Conservation (phyloP, 352 stramenopile species). For the Globisporangium iwayamae region DNA sequence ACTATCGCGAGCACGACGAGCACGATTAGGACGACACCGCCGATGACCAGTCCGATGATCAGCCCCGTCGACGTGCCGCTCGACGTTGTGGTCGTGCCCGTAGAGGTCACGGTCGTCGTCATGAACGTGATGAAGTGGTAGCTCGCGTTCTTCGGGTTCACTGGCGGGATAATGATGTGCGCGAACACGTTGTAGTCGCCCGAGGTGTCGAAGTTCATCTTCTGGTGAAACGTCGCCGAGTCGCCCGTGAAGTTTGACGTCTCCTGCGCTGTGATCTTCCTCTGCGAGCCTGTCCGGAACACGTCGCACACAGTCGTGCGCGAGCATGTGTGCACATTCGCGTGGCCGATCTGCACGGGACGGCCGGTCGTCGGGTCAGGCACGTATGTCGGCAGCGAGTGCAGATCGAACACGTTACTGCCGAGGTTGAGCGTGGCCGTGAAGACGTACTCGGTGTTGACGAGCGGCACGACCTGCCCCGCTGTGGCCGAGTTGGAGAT, state of each 20-base stretch:
- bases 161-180: conserved; percentile 64
- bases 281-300: conserved; percentile 57
- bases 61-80: conserved; percentile 35
- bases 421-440: conserved; percentile 71
- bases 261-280: conserved; percentile 68
- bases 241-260: conserved; percentile 77
- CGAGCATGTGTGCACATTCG: conserved; percentile 74
- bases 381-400: conserved; percentile 49
- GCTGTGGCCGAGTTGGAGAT: conserved; percentile 40
- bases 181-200: conserved; percentile 76
- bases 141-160: conserved; percentile 47
- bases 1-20: conserved; percentile 47
- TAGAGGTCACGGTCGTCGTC: conserved; percentile 33
- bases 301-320: conserved; percentile 69
- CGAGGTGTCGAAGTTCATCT: conserved; percentile 36
- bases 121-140: conserved; percentile 82
- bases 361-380: conserved; percentile 47
- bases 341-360: conserved; percentile 66
- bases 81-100: conserved; percentile 13
- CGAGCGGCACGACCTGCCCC: conserved; percentile 23
- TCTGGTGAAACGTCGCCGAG: conserved; percentile 55
- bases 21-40: conserved; percentile 36
- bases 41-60: conserved; percentile 46
- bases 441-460: conserved; percentile 64
- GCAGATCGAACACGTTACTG: conserved; percentile 63